A percentile compares a stretch with the other conserved stretches of the same genome.
phyloP scores from a whole-genome alignment of 345 rosid species.

The Salix udensis region DNA sequence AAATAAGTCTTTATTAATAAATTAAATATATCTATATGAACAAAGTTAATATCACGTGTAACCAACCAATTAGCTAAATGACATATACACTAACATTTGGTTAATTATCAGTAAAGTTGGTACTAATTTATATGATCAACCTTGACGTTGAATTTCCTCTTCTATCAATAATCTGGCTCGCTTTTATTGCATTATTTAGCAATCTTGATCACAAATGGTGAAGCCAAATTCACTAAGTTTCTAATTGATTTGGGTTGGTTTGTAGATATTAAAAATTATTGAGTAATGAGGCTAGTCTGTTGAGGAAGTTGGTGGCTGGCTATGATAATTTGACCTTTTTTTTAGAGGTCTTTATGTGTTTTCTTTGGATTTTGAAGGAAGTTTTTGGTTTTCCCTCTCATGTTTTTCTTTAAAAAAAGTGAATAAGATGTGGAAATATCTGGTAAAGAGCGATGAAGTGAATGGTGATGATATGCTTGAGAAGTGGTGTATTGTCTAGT shows the following conservation, averaged over 20 bases:
- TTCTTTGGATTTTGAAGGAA: too few relatives aligned
- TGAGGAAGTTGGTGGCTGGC: constrained; percentile 29
- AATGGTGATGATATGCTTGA: too few relatives aligned
- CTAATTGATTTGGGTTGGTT: constrained; percentile 30
- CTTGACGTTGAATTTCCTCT: constrained; percentile 96
- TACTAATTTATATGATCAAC: constrained; percentile 83
- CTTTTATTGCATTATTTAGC: constrained; percentile 56
- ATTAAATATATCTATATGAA: too few relatives aligned
- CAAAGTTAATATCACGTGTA: too few relatives aligned
- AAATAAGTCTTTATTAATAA: too few relatives aligned
- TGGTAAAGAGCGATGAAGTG: too few relatives aligned
- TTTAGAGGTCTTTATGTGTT: background rate
- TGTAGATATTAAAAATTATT: background rate
- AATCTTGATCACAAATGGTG: constrained; percentile 7
- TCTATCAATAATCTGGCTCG: constrained; percentile 98
- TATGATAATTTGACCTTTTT: constrained; percentile 41
- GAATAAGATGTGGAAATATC: too few relatives aligned
- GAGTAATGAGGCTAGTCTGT: constrained; percentile 16
- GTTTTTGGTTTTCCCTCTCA: too few relatives aligned
- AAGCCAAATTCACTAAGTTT: constrained; percentile 41
- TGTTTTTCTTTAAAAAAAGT: too few relatives aligned
- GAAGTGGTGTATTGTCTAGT: too few relatives aligned
- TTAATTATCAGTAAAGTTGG: constrained; percentile 74
- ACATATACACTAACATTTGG: constrained; percentile 48
- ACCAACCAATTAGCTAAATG: too few relatives aligned